Evolutionary conservation across 176 grass and related monocot species (phyloP).

Genomic region (Pontederia crassipes): DNA sequence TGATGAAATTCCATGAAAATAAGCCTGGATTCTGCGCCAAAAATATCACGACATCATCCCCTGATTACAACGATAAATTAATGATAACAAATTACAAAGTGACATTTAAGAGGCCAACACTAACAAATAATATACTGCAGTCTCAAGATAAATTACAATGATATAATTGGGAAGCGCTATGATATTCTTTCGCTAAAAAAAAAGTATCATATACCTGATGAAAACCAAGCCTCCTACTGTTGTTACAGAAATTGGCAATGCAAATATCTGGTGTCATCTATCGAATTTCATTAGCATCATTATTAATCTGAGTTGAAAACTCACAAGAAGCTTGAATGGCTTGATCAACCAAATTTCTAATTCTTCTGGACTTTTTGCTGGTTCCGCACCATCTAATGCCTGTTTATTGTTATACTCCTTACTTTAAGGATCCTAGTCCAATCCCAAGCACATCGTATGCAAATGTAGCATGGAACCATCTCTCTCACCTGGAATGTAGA

Average conservation of each 20-base stretch:
- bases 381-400: conserved; percentile 24
- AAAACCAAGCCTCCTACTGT: conserved; percentile 33
- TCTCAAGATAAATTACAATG: no score
- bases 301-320: conserved; percentile 7
- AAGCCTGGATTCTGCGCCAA: conserved; percentile 9
- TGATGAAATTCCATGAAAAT: conserved; percentile 18
- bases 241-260: conserved; percentile 45
- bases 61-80: not conserved
- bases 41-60: conserved; percentile 19
- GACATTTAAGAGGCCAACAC: not conserved
- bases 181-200: no score
- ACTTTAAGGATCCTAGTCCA: conserved; percentile 55
- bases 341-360: conserved; percentile 19
- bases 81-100: not conserved
- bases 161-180: no score
- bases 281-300: conserved; percentile 24
- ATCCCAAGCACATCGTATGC: conserved; percentile 55
- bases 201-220: conserved; percentile 30
- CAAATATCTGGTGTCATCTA: conserved; percentile 45
- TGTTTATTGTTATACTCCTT: conserved; percentile 21
- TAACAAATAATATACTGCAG: no score
- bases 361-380: conserved; percentile 33
- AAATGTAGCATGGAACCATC: conserved; percentile 33
- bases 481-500: conserved; percentile 47
- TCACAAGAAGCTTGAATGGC: conserved; percentile 31